Base-by-base conservation (phyloP, 1,284 basidiomycete species). In the Athelia sp. region DNA sequence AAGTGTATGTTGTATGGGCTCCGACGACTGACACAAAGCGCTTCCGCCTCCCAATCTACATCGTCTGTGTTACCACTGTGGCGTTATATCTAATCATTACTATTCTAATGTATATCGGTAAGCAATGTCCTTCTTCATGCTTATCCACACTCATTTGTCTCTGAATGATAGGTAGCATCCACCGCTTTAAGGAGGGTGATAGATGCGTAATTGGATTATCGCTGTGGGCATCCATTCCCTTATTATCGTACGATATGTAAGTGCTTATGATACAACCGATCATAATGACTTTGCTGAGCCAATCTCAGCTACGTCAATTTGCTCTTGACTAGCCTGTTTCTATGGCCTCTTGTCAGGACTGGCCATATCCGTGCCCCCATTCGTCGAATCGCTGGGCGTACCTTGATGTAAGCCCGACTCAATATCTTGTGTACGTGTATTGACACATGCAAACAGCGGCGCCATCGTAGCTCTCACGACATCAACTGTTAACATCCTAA, bases 401-500 rank as follows among this genome's bases (percentile, higher is more conserved):
- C 74, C 0, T 58, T 73, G 13, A 56, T 70, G 72, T 73, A 50
- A 31, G 69, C 45, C 24, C 22, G 9, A 43, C 17, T 14, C 6
- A n/a, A 17, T 32, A 21, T 17, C 26, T 45, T 31, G 43, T 43
- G 18, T 21, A 15, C 23, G 36, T n/a, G 15, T 14, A 47, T 26
- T 48, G 43, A 40, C 23, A 18, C 49, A n/a, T 32, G 32, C 21
- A 42, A 26, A 34, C 15, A 74, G 74, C 48, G 77, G 77, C 1
- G 67, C 78, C 0, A 54, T 62, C 19, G 67, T 73, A 14, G 74
- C 75, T 0, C 66, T 81, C 2, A 65, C 66, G 3, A 75, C 74
- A 3, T 73, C 71, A 13, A 66, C 68, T 9, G 69, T 65, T 46
- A 83, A 82, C 56, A 75, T 81, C 47, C 60, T 71, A 17, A 59